Evolutionary conservation across 2,329 filamentous ascomycete genomes (phyloP).

Genomic region (Colletotrichum sp.): DNA sequence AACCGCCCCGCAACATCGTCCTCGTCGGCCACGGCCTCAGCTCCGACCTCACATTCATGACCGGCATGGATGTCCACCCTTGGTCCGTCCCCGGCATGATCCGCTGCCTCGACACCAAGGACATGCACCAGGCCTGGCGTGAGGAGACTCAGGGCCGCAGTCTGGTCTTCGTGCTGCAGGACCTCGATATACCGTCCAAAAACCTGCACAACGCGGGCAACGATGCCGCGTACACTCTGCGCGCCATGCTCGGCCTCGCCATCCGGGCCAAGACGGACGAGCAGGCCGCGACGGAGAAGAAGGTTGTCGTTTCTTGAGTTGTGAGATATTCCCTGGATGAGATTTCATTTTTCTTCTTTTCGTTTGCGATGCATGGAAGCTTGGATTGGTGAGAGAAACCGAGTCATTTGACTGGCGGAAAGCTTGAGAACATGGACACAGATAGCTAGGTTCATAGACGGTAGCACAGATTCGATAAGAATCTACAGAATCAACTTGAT

Average conservation of each 20-base stretch:
- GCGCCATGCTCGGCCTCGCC: constrained; percentile 27
- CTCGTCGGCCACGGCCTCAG: constrained; percentile 77
- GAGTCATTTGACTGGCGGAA: neutral
- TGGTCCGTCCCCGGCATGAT: constrained; percentile 57
- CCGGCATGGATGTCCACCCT: constrained; percentile 64
- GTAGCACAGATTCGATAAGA: neutral
- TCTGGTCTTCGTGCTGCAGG: constrained; percentile 64
- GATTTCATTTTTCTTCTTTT: neutral
- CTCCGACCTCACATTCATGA: constrained; percentile 61
- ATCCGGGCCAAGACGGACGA: constrained; percentile 13
- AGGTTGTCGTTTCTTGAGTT: neutral
- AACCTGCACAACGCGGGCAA: constrained; percentile 25
- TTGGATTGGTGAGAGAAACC: neutral
- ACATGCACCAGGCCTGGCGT: constrained; percentile 70
- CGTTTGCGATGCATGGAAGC: neutral
- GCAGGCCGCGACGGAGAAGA: neutral
- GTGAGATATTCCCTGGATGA: neutral
- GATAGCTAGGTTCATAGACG: neutral
- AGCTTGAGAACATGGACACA: neutral
- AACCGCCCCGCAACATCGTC: constrained; percentile 57
- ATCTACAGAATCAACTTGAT: neutral
- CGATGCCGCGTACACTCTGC: constrained; percentile 23
- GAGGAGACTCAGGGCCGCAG: constrained; percentile 57
- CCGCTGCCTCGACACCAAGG: constrained; percentile 75
- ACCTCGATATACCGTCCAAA: constrained; percentile 4